phyloP scores from a whole-genome alignment of 129 eudicot genomes.

The Sambucus nigra region DNA sequence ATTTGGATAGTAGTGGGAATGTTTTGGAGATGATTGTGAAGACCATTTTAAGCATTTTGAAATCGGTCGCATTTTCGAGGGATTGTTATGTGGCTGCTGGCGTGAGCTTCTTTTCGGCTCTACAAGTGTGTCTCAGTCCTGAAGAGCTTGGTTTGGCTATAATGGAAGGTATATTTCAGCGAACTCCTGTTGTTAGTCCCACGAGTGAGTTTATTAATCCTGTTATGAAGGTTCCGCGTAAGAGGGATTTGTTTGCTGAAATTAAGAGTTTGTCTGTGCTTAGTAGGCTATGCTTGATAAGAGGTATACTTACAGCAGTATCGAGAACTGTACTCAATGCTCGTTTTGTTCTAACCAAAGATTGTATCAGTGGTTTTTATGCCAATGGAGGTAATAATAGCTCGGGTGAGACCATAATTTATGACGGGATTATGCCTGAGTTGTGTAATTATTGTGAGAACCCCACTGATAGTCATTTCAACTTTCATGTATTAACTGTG shows the following conservation, averaged over 20 bases:
- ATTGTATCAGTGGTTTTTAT: conserved; percentile 6
- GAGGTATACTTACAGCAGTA: conserved; percentile 85
- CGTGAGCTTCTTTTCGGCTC: conserved; percentile 84
- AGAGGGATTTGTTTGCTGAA: conserved; percentile 51
- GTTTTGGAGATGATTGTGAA: conserved; percentile 49
- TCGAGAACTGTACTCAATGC: conserved; percentile 70
- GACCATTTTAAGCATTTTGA: conserved; percentile 47
- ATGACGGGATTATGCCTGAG: conserved; percentile 88
- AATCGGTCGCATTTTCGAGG: conserved; percentile 69
- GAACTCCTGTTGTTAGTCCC: conserved; percentile 13
- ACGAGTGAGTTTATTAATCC: conserved; percentile 15
- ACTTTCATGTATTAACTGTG: conserved; percentile 87
- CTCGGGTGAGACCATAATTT: conserved; percentile 60
- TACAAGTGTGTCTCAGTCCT: conserved; percentile 60
- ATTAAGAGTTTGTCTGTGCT: conserved; percentile 40
- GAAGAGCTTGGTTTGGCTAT: conserved; percentile 80
- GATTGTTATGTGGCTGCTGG: conserved; percentile 99
- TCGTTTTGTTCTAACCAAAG: conserved; percentile 27
- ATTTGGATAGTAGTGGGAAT: conserved; percentile 4
- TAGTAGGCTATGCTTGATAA: conserved; percentile 84
- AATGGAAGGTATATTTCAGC: conserved; percentile 51
- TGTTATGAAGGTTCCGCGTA: conserved; percentile 38
- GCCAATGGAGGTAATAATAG: conserved; percentile 17
- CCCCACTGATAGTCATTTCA: conserved; percentile 87
- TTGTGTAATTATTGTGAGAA: conserved; percentile 76